Evolutionary conservation across 2,329 filamentous ascomycete species (phyloP).

Genomic region (Nigrospora sphaerica): DNA sequence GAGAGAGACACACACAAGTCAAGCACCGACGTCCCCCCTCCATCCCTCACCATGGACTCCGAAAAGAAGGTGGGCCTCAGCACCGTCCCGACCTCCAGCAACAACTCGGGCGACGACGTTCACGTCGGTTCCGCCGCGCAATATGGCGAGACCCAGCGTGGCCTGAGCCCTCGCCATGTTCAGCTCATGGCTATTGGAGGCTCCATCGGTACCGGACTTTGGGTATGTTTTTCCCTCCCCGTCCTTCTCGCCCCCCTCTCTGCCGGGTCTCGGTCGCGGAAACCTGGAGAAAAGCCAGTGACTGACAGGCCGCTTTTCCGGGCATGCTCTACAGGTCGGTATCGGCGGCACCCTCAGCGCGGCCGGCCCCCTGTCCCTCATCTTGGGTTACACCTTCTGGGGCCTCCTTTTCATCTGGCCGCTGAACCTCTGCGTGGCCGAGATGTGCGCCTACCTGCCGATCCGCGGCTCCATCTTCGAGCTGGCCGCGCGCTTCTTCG

Average conservation of each 20-base stretch:
- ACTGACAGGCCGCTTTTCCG: background rate
- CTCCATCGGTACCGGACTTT: slow-evolving; percentile 37
- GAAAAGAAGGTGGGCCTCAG: slow-evolving; percentile 3
- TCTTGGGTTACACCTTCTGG: slow-evolving; percentile 38
- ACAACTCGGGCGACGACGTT: slow-evolving; percentile 3
- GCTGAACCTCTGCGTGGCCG: slow-evolving; percentile 39
- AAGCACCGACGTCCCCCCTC: too few relatives aligned
- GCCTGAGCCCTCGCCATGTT: slow-evolving; percentile 31
- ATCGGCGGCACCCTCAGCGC: slow-evolving; percentile 33
- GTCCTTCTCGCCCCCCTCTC: background rate
- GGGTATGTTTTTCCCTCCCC: slow-evolving; percentile 12
- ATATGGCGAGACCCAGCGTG: slow-evolving; percentile 13
- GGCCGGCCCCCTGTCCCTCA: slow-evolving; percentile 34
- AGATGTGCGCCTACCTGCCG: slow-evolving; percentile 51
- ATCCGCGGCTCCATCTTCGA: slow-evolving; percentile 48
- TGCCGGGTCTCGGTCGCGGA: too few relatives aligned
- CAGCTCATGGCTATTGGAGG: slow-evolving; percentile 43
- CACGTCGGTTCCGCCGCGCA: background rate
- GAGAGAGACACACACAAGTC: too few relatives aligned
- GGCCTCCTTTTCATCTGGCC: slow-evolving; percentile 37
- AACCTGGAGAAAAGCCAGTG: too few relatives aligned
- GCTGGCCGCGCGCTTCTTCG: slow-evolving; percentile 46
- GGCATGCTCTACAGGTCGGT: slow-evolving; percentile 20
- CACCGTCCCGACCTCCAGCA: slow-evolving; percentile 1
- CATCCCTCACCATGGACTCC: background rate